A percentile compares a stretch with the other conserved stretches of the same genome.
phyloP scores from a whole-genome alignment of 2,329 filamentous ascomycete genomes.

The Hypomyces rosellus region DNA sequence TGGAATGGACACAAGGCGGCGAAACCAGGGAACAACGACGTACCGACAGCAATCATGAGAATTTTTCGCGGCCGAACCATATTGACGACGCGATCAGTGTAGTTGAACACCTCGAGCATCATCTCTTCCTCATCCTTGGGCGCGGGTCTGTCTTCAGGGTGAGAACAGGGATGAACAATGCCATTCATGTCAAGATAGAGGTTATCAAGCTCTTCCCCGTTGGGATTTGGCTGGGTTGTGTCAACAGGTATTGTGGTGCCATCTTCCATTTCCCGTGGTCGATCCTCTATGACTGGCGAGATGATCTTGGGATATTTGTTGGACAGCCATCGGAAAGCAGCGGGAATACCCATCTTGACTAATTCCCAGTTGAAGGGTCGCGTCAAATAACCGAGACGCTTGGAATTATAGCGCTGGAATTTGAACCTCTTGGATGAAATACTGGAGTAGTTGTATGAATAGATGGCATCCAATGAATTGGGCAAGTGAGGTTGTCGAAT shows the following conservation, averaged over 20 bases:
- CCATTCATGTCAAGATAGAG: conserved; percentile 99
- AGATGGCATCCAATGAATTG: too few species aligned
- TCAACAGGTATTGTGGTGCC: conserved; percentile 81
- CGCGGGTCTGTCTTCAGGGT: conserved; percentile 87
- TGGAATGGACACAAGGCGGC: background rate
- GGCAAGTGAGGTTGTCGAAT: too few species aligned
- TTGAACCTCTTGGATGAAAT: too few species aligned
- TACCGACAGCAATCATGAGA: conserved; percentile 94
- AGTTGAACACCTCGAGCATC: conserved; percentile 98
- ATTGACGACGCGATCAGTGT: conserved; percentile 97
- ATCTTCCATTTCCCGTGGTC: conserved; percentile 71
- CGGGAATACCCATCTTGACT: conserved; percentile 78
- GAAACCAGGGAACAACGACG: conserved; percentile 24
- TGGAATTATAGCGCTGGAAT: background rate
- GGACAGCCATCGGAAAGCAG: conserved; percentile 93
- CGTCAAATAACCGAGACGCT: background rate
- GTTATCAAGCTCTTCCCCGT: conserved; percentile 97
- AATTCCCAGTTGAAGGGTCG: background rate
- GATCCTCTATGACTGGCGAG: conserved; percentile 81
- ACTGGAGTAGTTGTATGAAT: too few species aligned
- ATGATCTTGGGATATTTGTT: conserved; percentile 98
- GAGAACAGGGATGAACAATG: conserved; percentile 97
- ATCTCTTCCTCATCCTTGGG: conserved; percentile 96
- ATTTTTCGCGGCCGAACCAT: conserved; percentile 97
- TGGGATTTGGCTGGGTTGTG: conserved; percentile 78